Base-by-base conservation (phyloP, 106 monocot species). In the Vanilla planifolia region DNA sequence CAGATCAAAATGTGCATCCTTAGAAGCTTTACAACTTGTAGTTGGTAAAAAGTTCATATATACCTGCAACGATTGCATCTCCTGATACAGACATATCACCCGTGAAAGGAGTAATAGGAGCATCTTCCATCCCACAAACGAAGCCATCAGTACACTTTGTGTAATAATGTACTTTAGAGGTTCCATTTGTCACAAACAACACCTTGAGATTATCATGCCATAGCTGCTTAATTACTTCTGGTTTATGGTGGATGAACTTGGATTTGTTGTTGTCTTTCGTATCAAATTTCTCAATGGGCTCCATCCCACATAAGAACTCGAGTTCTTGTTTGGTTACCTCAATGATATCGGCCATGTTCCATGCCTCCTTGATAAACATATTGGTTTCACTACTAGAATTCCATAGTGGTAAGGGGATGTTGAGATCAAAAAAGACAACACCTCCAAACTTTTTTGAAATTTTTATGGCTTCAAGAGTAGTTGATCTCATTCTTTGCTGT, bases 31-130 rank as follows among this genome's bases (percentile, higher is more conserved):
- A 14, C n/a, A n/a, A n/a, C n/a, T n/a, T n/a, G n/a, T n/a, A n/a
- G n/a, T 30, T 6, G 30, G 53, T 13, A 16, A 21, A 0, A 29
- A 52, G 2, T 22, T 52, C 52, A 4, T 15, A 55, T 0, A 16
- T 81, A 89, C 93, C 93, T 71, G 93, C 85, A 74, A 82, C 93
- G 47, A 93, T 66, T 42, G 85, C 93, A 59, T 93, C 89, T 8
- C 89, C 93, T 6, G 89, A 75, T 20, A 59, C 69, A 22, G 93
- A 85, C 93, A 93, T 93, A 34, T 93, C 93, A 17, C 81, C 62
- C 0, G 88, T 93, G 70, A 82, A 93, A 4, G 93, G 89, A 43
- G 79, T 75, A 27, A 93, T 77, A 7, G 87, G 93, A 19, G 89
- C 70, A 63, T 93, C 93, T 73, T 93, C 93, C 79, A 80, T 89